Conservation (phyloP, 164 flowering plant genomes). For the Hamamelis virginiana region DNA sequence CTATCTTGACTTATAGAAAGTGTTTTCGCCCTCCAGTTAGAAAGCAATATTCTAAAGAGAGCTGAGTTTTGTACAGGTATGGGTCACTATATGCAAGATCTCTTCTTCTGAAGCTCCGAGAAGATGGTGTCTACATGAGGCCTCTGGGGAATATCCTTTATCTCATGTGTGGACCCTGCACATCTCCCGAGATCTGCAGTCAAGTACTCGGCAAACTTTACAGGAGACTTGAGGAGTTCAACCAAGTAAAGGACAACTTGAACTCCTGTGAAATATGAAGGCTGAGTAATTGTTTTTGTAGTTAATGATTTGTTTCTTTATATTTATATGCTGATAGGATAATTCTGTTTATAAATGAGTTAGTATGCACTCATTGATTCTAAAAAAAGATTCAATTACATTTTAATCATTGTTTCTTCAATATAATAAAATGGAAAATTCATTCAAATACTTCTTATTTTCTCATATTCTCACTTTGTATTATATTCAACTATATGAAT, state of each 20-base stretch:
- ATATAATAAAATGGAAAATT: too few relatives aligned
- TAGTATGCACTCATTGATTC: too few relatives aligned
- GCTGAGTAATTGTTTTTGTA: not conserved
- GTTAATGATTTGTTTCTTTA: not conserved
- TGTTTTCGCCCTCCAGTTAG: not conserved
- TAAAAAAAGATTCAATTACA: too few relatives aligned
- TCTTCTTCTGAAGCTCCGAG: conserved; percentile 66
- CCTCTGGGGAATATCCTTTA: conserved; percentile 95
- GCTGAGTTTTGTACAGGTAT: conserved; percentile 52
- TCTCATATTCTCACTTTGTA: too few relatives aligned
- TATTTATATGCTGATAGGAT: too few relatives aligned
- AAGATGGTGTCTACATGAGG: conserved; percentile 87
- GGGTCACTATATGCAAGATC: conserved; percentile 62
- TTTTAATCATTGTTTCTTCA: too few relatives aligned
- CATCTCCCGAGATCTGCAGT: conserved; percentile 59
- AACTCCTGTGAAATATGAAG: conserved; percentile 4
- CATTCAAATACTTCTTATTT: too few relatives aligned
- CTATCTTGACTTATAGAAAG: too few relatives aligned
- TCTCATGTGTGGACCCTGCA: conserved; percentile 92
- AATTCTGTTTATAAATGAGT: too few relatives aligned
- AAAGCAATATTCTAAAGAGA: not conserved
- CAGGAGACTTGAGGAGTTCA: conserved; percentile 52
- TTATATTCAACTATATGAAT: too few relatives aligned
- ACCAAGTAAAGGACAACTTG: conserved; percentile 10
- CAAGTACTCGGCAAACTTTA: conserved; percentile 53